Conservation (phyloP, 1,139 yeast genomes). For the Kazachstania sp. region DNA sequence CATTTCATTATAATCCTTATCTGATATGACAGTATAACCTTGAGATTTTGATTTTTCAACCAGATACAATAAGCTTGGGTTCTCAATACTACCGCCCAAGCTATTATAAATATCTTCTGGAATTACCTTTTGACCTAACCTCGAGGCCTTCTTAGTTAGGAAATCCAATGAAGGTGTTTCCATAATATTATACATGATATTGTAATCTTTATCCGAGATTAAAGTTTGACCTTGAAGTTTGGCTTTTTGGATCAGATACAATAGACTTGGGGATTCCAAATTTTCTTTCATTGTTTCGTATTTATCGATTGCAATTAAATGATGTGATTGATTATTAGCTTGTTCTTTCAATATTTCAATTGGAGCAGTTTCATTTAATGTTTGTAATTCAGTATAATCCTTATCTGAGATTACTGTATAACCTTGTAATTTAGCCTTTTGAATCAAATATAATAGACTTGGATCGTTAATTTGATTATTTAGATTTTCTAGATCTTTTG, state of each 20-base stretch:
- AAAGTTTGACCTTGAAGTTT: not conserved
- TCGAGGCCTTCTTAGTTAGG: slow-evolving; percentile 8
- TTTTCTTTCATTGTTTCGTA: slow-evolving; percentile 3
- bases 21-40: slow-evolving; percentile 6
- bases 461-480: not conserved
- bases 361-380: not conserved
- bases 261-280: slow-evolving; percentile 20
- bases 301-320: not conserved
- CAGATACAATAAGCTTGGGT: slow-evolving; percentile 23
- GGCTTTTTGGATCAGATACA: slow-evolving; percentile 9
- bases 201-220: slow-evolving; percentile 9
- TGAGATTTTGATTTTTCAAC: not conserved
- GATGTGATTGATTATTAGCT: slow-evolving; percentile 7
- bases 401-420: slow-evolving; percentile 9
- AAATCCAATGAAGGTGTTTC: slow-evolving; percentile 12
- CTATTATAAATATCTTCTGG: not conserved
- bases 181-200: slow-evolving; percentile 1
- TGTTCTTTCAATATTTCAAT: slow-evolving; percentile 18
- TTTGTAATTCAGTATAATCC: slow-evolving; percentile 9
- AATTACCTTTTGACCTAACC: slow-evolving; percentile 2
- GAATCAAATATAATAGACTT: slow-evolving; percentile 15
- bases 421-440: not conserved
- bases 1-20: slow-evolving; percentile 4
- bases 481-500: not conserved
- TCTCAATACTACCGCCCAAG: not conserved